A percentile compares a stretch with the other conserved stretches of the same genome.
phyloP scores from a whole-genome alignment of 1,139 yeast genomes.

The Scheffersomyces quercinus region DNA sequence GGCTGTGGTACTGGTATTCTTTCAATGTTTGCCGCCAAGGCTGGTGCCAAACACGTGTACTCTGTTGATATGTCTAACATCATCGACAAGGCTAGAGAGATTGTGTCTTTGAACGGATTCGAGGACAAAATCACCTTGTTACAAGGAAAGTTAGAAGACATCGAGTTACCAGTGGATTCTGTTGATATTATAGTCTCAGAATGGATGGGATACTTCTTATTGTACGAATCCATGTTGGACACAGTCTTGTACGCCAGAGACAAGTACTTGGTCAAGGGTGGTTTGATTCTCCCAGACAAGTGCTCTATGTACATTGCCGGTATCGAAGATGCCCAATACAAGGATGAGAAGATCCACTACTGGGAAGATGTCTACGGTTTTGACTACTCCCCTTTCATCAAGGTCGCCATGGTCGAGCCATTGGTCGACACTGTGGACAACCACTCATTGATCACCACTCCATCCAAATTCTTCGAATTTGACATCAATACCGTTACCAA shows the following conservation, averaged over 20 bases:
- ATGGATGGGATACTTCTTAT: constrained; percentile 99
- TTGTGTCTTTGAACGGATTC: constrained; percentile 81
- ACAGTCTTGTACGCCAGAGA: constrained; percentile 95
- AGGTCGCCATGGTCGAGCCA: constrained; percentile 88
- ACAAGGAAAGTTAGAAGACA: constrained; percentile 95
- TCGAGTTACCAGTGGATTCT: constrained; percentile 68
- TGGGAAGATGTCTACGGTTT: constrained; percentile 99
- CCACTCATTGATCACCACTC: constrained; percentile 70
- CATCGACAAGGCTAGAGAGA: constrained; percentile 89
- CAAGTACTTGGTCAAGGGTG: constrained; percentile 80
- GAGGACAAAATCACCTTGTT: constrained; percentile 84
- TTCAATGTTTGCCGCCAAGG: constrained; percentile 97
- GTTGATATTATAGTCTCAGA: constrained; percentile 97
- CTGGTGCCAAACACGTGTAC: constrained; percentile 96
- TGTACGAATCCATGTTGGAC: constrained; percentile 97
- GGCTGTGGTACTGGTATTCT: constrained; percentile 98
- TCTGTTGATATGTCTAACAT: constrained; percentile 98
- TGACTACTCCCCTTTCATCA: constrained; percentile 75
- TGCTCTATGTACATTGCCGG: constrained; percentile 90
- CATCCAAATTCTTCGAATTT: constrained; percentile 71
- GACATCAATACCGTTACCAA: constrained; percentile 88
- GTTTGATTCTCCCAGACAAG: constrained; percentile 93
- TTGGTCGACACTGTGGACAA: constrained; percentile 91
- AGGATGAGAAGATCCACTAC: constrained; percentile 86
- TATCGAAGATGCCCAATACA: constrained; percentile 92